Evolutionary conservation across 2,329 filamentous ascomycete species (phyloP).

Genomic region (Aspergillaceae sp.): DNA sequence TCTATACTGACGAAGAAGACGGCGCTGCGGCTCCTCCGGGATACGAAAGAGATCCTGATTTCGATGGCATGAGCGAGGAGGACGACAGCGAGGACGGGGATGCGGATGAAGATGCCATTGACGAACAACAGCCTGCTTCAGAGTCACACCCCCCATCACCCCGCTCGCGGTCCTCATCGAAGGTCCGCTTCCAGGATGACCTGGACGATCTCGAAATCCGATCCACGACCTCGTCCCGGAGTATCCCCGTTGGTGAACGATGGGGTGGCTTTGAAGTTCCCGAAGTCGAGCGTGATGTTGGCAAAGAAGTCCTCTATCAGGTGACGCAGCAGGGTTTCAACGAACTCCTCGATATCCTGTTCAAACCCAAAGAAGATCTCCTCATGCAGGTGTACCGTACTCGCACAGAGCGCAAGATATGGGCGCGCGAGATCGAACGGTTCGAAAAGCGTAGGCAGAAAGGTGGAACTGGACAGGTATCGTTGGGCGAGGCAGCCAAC

Average conservation of each 20-base stretch:
- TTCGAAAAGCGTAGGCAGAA: slow-evolving; percentile 21
- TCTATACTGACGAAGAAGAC: slow-evolving; percentile 81
- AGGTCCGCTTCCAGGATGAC: slow-evolving; percentile 68
- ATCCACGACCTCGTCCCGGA: slow-evolving; percentile 65
- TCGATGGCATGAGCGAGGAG: slow-evolving; percentile 41
- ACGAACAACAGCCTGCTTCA: slow-evolving; percentile 18
- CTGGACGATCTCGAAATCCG: slow-evolving; percentile 54
- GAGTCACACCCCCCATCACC: slow-evolving; percentile 38
- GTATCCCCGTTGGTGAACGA: slow-evolving; percentile 56
- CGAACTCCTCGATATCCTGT: slow-evolving; percentile 78
- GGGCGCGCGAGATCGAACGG: slow-evolving; percentile 34
- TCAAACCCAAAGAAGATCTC: slow-evolving; percentile 69
- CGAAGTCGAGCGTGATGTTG: slow-evolving; percentile 70
- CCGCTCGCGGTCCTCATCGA: slow-evolving; percentile 66
- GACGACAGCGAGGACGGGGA: slow-evolving; percentile 10
- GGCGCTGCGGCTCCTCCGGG: slow-evolving; percentile 57
- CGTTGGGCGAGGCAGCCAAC: not conserved
- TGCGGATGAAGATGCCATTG: slow-evolving; percentile 39
- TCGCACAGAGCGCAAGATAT: slow-evolving; percentile 51
- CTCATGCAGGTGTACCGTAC: slow-evolving; percentile 61
- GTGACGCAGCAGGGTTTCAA: slow-evolving; percentile 89
- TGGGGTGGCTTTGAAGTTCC: slow-evolving; percentile 74
- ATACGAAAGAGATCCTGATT: slow-evolving; percentile 42
- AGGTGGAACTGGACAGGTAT: not conserved
- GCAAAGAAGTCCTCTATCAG: slow-evolving; percentile 83